Base-by-base conservation (phyloP, 2,329 filamentous ascomycete genomes). In the Biscogniauxia marginata region DNA sequence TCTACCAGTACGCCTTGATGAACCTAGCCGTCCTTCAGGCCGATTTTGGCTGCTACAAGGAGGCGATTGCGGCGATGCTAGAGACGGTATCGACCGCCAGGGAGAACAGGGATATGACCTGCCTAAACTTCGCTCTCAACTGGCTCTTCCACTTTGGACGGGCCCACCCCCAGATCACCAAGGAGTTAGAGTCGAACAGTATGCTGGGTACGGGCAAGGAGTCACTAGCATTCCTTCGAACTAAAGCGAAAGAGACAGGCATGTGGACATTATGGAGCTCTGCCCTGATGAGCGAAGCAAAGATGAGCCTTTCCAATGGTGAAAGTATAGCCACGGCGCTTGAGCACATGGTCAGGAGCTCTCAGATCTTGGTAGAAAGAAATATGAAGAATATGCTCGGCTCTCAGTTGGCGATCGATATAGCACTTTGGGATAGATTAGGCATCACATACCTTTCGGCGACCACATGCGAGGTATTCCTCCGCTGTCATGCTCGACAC, bases 71-170 rank as follows among this genome's bases (percentile, higher is more conserved):
- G 9, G 90, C 93, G 11, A 96, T 99, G 86, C 86, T 96, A 46
- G 95, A 98, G 72, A 93, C 93, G 0, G 92, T 99, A 30, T 88
- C 93, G 0, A 96, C 92, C n/a, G 95, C 95, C 0, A 81, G 93
- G 59, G 95, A 98, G 72, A 96, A 96, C 64, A 88, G 92, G 62
- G 95, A 99, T 69, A 90, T 91, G 79, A 87, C 84, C 3, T 98
- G 95, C 69, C 80, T 99, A 55, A 98, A 97, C 72, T 98, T 96
- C 74, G 90, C 92, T 25, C 83, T 99, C 59, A 96, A 92, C 68
- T 99, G 95, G 95, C 80, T 98, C 2, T 96, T 96, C 67, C 91
- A 97, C 69, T 96, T 97, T 65, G 89, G 88, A n/a, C 90, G 91
- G 67, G 86, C 90, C 0, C 92, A 93, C 65, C 90, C 92, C 0